Percentiles rank a stretch among this genome's conserved stretches.
Evolutionary conservation across 2,329 filamentous ascomycete species (phyloP).

Genomic region (Colletotrichum scovillei): DNA sequence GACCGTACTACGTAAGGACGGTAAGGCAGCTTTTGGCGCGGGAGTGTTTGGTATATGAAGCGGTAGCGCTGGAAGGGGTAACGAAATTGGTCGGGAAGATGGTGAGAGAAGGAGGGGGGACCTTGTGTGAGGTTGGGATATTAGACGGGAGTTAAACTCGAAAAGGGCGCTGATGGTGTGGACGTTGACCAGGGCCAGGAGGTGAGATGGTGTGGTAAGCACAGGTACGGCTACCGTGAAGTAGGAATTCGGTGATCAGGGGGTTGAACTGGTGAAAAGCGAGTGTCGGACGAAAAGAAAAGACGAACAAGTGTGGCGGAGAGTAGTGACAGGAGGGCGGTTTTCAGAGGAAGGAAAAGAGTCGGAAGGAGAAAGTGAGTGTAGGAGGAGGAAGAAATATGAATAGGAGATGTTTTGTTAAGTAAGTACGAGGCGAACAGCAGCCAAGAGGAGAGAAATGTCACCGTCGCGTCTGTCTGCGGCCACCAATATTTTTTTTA

Average conservation of each 20-base stretch:
- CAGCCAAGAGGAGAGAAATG: not conserved
- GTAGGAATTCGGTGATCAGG: not conserved
- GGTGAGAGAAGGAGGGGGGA: not conserved
- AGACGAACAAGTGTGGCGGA: not conserved
- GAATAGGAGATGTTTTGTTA: not conserved
- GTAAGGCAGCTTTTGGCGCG: not conserved
- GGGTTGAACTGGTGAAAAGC: not conserved
- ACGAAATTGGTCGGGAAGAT: not conserved
- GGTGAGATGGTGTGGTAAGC: conserved; percentile 1
- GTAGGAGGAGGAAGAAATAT: not conserved
- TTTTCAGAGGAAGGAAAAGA: not conserved
- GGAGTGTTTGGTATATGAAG: conserved; percentile 20
- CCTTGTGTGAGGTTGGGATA: conserved; percentile 1
- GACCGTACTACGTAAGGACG: not conserved
- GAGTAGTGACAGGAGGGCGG: not conserved
- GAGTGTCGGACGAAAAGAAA: not conserved
- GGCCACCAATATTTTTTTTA: not conserved
- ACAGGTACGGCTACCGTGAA: not conserved
- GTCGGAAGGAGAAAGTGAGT: not conserved
- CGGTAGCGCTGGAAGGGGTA: conserved; percentile 20
- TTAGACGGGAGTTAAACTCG: conserved; percentile 1
- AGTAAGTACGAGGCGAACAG: not conserved
- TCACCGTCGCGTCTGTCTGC: not conserved
- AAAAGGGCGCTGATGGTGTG: conserved; percentile 4
- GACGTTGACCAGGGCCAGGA: not conserved